A percentile compares a stretch with the other conserved stretches of the same genome.
phyloP scores from a whole-genome alignment of 352 stramenopile genomes.

The Phytophthora sp. region DNA sequence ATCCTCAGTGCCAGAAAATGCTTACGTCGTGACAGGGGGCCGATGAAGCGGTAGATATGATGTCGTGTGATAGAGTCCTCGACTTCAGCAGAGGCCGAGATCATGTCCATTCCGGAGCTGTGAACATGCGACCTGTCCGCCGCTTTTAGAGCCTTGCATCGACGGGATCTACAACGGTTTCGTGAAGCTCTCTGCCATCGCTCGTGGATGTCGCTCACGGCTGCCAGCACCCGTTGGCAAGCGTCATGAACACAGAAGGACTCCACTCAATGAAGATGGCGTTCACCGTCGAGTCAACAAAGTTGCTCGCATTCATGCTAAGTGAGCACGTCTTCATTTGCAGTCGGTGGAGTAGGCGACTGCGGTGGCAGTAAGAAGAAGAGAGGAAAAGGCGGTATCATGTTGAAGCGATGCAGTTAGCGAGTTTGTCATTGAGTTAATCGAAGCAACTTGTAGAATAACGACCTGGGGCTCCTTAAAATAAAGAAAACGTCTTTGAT shows the following conservation, averaged over 20 bases:
- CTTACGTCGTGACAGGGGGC: constrained; percentile 11
- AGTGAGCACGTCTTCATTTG: too few relatives aligned
- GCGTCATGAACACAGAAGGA: constrained; percentile 21
- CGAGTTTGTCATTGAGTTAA: neutral
- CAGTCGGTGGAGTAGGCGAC: constrained; percentile 15
- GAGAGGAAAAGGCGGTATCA: constrained; percentile 23
- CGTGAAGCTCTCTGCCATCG: constrained; percentile 14
- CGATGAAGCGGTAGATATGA: constrained; percentile 2
- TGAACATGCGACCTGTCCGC: constrained; percentile 18
- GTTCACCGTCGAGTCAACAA: constrained; percentile 14
- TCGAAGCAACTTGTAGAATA: constrained; percentile 26
- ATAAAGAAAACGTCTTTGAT: too few relatives aligned
- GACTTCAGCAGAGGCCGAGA: constrained; percentile 5
- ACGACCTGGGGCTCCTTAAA: neutral
- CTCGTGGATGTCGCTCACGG: constrained; percentile 8
- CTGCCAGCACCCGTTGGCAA: constrained; percentile 10
- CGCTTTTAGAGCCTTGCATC: constrained; percentile 9
- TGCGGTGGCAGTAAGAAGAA: constrained; percentile 12
- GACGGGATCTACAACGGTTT: constrained; percentile 23
- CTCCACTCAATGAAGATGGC: neutral
- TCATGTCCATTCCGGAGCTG: constrained; percentile 15
- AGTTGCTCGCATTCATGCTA: constrained; percentile 8
- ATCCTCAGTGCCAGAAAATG: neutral
- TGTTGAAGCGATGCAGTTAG: neutral
- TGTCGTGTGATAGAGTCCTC: constrained; percentile 19